A percentile compares a stretch with the other conserved stretches of the same genome.
These are phyloP conservation scores for Dendrothele bispora DNA, from an alignment of 768 basidiomycete species.

Conservation along the genomic window DNA sequence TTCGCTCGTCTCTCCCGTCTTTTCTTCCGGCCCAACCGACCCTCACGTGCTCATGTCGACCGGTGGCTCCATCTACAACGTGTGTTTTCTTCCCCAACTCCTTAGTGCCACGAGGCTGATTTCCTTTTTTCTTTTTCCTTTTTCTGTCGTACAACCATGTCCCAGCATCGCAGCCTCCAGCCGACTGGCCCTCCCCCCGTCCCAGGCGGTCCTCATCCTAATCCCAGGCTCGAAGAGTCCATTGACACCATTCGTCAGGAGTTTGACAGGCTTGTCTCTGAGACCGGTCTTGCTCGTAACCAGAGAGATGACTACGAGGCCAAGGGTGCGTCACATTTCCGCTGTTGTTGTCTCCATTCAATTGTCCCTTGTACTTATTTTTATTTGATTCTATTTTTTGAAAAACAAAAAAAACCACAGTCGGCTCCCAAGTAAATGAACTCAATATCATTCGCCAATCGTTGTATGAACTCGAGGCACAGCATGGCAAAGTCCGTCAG, in stretches of 20 bases:
- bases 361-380: slow-evolving; percentile 1
- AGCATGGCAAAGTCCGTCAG: slow-evolving; percentile 82
- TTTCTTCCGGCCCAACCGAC: too few species aligned
- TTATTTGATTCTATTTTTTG: slow-evolving; percentile 9
- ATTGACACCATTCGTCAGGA: slow-evolving; percentile 83
- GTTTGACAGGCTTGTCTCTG: slow-evolving; percentile 73
- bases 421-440: slow-evolving; percentile 84
- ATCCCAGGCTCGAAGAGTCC: slow-evolving; percentile 64
- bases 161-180: slow-evolving; percentile 54
- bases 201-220: slow-evolving; percentile 37
- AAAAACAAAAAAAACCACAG: slow-evolving; percentile 35
- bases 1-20: too few species aligned
- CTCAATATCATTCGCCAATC: slow-evolving; percentile 86
- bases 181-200: slow-evolving; percentile 47
- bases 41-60: too few species aligned
- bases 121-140: slow-evolving; percentile 3
- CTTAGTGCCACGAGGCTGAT: not conserved
- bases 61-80: slow-evolving; percentile 7
- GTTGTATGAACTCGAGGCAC: slow-evolving; percentile 88
- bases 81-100: not conserved
- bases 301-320: slow-evolving; percentile 90
- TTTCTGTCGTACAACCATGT: too few species aligned
- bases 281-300: slow-evolving; percentile 63
- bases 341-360: too few species aligned
- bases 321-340: slow-evolving; percentile 85